Conservation (phyloP, 2,329 filamentous ascomycete genomes). For the Dryadomyces sulphureus region DNA sequence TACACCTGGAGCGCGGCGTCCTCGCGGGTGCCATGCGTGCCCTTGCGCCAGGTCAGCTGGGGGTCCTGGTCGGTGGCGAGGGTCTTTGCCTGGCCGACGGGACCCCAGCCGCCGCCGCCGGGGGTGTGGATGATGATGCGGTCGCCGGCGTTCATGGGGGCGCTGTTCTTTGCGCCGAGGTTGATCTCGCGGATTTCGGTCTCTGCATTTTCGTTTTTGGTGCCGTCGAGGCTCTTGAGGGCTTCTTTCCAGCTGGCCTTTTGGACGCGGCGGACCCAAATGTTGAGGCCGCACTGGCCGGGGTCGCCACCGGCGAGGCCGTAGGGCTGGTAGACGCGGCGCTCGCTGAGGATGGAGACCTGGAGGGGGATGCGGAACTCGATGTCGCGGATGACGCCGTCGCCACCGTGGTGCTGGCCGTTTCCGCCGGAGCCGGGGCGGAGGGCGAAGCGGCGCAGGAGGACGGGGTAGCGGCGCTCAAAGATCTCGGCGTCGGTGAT, state of each 20-base stretch:
- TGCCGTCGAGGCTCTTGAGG: conserved; percentile 19
- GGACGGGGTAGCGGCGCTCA: conserved; percentile 59
- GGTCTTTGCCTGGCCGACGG: conserved; percentile 39
- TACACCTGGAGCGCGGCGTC: conserved; percentile 43
- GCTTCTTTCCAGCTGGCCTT: conserved; percentile 36
- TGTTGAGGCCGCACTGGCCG: conserved; percentile 63
- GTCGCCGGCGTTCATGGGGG: conserved; percentile 61
- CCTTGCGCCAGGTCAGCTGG: conserved; percentile 36
- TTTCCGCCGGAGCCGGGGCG: conserved; percentile 46
- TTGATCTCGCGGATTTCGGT: conserved; percentile 52
- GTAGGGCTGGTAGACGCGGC: conserved; percentile 64
- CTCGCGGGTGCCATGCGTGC: conserved; percentile 41
- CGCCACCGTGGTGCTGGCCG: conserved; percentile 56
- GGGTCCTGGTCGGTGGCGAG: conserved; percentile 36
- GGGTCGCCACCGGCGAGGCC: conserved; percentile 73
- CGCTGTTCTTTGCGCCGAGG: conserved; percentile 66
- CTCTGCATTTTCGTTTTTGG: conserved; percentile 13
- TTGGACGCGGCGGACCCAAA: conserved; percentile 67
- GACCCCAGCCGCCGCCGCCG: conserved; percentile 66
- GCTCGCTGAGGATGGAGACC: conserved; percentile 49
- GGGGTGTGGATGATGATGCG: conserved; percentile 66
- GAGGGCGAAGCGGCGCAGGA: conserved; percentile 56
- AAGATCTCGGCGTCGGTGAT: conserved; percentile 73
- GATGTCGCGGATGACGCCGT: conserved; percentile 65
- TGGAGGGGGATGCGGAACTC: conserved; percentile 68